phyloP scores from a whole-genome alignment of 805 yeast genomes.

The Wickerhamiella brachini region DNA sequence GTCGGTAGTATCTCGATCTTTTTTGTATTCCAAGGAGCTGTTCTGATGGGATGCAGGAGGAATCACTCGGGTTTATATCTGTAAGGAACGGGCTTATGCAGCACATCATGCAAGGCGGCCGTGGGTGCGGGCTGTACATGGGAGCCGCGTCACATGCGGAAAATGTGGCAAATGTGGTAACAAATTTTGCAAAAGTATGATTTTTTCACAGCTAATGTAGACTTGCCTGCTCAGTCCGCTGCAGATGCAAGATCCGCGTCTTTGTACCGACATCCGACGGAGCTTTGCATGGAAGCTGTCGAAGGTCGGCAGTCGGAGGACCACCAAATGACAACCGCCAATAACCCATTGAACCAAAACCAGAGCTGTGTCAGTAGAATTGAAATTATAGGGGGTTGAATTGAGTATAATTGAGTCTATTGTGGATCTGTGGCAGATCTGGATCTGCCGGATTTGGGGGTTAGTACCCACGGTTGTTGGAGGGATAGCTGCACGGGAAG shows the following conservation, averaged over 20 bases:
- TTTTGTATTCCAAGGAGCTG: neutral
- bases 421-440: neutral
- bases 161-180: neutral
- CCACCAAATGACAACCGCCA: neutral
- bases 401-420: neutral
- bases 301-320: neutral
- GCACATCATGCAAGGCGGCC: neutral
- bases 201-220: neutral
- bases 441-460: neutral
- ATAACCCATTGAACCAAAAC: neutral
- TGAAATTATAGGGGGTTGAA: neutral
- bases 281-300: neutral
- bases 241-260: neutral
- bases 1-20: neutral
- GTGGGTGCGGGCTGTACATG: neutral
- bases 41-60: neutral
- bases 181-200: neutral
- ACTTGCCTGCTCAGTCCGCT: neutral
- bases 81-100: neutral
- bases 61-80: neutral
- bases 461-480: neutral
- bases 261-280: neutral
- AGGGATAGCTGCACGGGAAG: neutral
- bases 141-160: neutral
- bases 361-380: neutral